phyloP scores from a whole-genome alignment of 176 grass and related monocot species.

The Coix lacrymajobi region DNA sequence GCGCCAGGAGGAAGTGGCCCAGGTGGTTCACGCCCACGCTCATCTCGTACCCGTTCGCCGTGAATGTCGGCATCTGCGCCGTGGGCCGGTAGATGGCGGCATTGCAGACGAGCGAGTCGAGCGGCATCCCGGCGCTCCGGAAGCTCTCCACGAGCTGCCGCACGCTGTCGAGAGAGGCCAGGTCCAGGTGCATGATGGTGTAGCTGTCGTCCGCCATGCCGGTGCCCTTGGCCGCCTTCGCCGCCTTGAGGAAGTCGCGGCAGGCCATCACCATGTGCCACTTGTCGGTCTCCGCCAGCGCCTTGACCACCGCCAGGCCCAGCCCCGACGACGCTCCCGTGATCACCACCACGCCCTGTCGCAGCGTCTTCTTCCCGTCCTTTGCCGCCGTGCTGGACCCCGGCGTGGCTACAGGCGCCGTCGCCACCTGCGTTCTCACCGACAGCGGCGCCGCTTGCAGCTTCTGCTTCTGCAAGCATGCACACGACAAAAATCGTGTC shows the following conservation, averaged over 20 bases:
- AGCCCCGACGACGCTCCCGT: conserved; percentile 84
- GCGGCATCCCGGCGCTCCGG: conserved; percentile 54
- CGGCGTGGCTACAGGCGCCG: conserved; percentile 39
- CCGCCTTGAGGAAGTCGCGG: conserved; percentile 82
- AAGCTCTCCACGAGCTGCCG: conserved; percentile 66
- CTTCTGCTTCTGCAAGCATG: conserved; percentile 6
- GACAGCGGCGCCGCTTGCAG: conserved; percentile 7
- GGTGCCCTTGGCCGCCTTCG: conserved; percentile 60
- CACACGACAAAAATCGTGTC: background rate
- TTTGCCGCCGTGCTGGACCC: background rate
- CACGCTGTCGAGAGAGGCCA: conserved; percentile 87
- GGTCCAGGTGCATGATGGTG: conserved; percentile 79
- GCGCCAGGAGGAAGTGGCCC: conserved; percentile 80
- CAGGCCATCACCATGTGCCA: conserved; percentile 97
- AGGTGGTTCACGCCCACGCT: conserved; percentile 94
- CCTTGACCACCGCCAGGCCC: conserved; percentile 78
- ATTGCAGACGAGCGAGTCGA: conserved; percentile 88
- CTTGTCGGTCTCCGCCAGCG: conserved; percentile 67
- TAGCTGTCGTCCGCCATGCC: conserved; percentile 76
- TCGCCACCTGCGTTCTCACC: conserved; percentile 50
- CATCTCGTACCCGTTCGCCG: conserved; percentile 81
- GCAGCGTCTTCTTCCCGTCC: conserved; percentile 61
- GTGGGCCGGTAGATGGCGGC: conserved; percentile 88
- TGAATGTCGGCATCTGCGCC: conserved; percentile 63
- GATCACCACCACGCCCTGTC: conserved; percentile 81